Base-by-base conservation (phyloP, 768 basidiomycete species). In the Tricholoma furcatifolium region DNA sequence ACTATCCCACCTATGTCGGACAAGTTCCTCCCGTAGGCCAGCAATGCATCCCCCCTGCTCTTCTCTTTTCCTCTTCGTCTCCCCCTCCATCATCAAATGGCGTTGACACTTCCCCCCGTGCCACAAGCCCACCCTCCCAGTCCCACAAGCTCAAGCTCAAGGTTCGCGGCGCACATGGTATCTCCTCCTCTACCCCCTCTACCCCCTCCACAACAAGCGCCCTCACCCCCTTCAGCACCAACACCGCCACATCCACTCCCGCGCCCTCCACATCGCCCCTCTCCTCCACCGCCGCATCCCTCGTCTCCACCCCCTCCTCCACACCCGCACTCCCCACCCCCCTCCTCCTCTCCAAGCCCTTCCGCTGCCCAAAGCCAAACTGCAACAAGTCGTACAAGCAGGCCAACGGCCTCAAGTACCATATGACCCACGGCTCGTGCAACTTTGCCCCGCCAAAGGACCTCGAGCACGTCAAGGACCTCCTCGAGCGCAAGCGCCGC, bases 301-400 rank as follows among this genome's bases (percentile, higher is more conserved):
- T 35, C n/a, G 10, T 53, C 5, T 43, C 51, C 43, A 51, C 55
- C 1, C 54, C 56, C 42, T 48, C 62, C 32, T 59, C 70, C 41
- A 62, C 58, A 11, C 53, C 70, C 23, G 72, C 81, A 8, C 74
- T 84, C 50, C 58, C 81, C 12, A 74, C 84, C 0, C 82, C 85
- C 3, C 70, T 88, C n/a, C 69, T 90, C 35, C 72, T 88, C 44
- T 84, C 83, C 53, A 94, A 94, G 69, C 91, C 93, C 3, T 95
- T 93, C 82, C 80, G 84, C 43, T 98, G 94, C 75, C 94, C 94
- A 9, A 95, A 95, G 67, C 85, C 91, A 0, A 93, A 93, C 58
- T 98, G 94, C 76, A 93, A 91, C 74, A 98, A 98, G 78, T 82
- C 82, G 47, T 97, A 96, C 77, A 96, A 96, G 76, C 93, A 96